Percentiles rank a stretch among this genome's conserved stretches.
Evolutionary conservation across 2,329 filamentous ascomycete species (phyloP).

Genomic region (Zymoseptoria passerinii): DNA sequence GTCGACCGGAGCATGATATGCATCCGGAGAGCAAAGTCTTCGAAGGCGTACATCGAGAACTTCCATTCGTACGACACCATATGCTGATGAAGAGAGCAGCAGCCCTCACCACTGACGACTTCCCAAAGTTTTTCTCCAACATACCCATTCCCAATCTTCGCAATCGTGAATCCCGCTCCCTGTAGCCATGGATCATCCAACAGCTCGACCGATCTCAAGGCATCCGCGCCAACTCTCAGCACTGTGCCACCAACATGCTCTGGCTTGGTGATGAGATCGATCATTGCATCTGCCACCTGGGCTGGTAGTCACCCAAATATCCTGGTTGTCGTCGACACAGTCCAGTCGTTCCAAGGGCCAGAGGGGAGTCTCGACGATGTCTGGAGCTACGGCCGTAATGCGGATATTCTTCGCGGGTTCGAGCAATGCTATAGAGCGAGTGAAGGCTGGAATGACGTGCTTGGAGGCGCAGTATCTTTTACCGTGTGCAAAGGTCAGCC

Average conservation of each 20-base stretch:
- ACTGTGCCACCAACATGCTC: conserved; percentile 2
- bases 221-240: background rate
- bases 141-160: background rate
- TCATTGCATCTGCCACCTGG: conserved; percentile 2
- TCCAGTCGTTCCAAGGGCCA: background rate
- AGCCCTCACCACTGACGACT: background rate
- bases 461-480: conserved; percentile 22
- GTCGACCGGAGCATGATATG: too few relatives aligned
- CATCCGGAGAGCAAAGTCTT: too few relatives aligned
- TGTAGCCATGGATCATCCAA: background rate
- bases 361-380: conserved; percentile 44
- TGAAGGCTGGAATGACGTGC: conserved; percentile 35
- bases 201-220: background rate
- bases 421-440: conserved; percentile 41
- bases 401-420: conserved; percentile 42
- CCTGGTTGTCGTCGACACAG: background rate
- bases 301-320: conserved; percentile 1
- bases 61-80: background rate
- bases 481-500: background rate
- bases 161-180: background rate
- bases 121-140: conserved; percentile 6
- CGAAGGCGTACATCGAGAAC: background rate
- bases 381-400: conserved; percentile 51
- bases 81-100: background rate
- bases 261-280: conserved; percentile 2